A percentile compares a stretch with the other conserved stretches of the same genome.
Evolutionary conservation across 768 basidiomycete genomes (phyloP).

Genomic region (Lentinula lateritia): DNA sequence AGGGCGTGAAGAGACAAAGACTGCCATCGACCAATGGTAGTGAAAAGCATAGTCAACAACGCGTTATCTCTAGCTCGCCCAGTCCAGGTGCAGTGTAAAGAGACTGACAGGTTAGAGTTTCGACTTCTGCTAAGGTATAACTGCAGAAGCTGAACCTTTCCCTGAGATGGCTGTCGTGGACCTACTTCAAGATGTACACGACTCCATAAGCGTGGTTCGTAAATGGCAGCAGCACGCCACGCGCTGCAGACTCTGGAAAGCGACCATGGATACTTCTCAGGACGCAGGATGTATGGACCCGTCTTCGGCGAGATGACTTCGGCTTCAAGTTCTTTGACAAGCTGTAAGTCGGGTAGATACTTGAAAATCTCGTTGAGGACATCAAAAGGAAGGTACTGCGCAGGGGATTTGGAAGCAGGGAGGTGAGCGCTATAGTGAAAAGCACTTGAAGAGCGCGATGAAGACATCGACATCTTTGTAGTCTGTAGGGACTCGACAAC

Average conservation of each 20-base stretch:
- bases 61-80: background rate
- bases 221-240: background rate
- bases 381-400: background rate
- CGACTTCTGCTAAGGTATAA: background rate
- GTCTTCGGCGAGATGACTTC: constrained; percentile 3
- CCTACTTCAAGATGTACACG: constrained; percentile 1
- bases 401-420: background rate
- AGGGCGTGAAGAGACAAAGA: background rate
- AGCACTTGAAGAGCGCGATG: background rate
- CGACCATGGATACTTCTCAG: background rate
- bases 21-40: background rate
- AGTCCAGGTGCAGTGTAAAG: background rate
- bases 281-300: background rate
- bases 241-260: background rate
- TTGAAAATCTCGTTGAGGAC: background rate
- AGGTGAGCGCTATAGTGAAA: background rate
- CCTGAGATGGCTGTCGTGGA: background rate
- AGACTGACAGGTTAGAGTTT: background rate
- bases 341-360: background rate
- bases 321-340: background rate
- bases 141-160: background rate
- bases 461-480: background rate
- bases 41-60: background rate
- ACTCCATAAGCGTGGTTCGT: background rate
- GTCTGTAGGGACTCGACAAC: no score